Percentiles rank a stretch among this genome's conserved stretches.
phyloP scores from a whole-genome alignment of 257 asterid species.

The Solanum tacnaense region DNA sequence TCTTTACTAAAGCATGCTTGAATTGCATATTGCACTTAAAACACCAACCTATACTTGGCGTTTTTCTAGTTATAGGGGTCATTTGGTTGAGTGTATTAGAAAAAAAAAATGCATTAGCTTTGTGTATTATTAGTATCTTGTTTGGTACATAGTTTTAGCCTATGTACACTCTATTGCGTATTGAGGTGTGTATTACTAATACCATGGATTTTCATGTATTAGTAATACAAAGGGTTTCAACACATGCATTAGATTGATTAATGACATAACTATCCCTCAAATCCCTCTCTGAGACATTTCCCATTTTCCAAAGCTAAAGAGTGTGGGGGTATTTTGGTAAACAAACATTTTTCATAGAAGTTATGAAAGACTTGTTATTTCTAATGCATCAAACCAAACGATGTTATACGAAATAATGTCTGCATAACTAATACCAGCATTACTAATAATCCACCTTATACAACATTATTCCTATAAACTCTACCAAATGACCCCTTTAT shows the following conservation, averaged over 20 bases:
- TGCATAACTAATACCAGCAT: not conserved
- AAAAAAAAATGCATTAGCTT: not conserved
- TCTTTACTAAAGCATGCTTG: not conserved
- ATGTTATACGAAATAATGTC: not conserved
- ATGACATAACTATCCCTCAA: not conserved
- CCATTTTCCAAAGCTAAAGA: not conserved
- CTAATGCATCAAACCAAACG: not conserved
- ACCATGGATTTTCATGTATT: not conserved
- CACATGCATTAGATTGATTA: not conserved
- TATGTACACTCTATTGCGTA: not conserved
- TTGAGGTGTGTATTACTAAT: not conserved
- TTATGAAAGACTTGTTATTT: not conserved
- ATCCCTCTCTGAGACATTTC: not conserved
- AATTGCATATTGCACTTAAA: not conserved
- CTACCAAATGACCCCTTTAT: not conserved
- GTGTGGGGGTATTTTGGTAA: not conserved
- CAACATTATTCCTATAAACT: not conserved
- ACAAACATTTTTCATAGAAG: not conserved
- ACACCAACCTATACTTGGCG: not conserved
- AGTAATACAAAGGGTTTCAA: not conserved
- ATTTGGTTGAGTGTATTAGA: not conserved
- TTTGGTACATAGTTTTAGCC: not conserved
- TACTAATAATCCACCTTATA: not conserved
- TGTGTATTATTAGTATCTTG: not conserved
- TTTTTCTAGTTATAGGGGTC: not conserved